A percentile compares a stretch with the other conserved stretches of the same genome.
These are phyloP conservation scores for Nasturtium officinale DNA, from an alignment of 345 rosid genomes.

Conservation along the genomic window DNA sequence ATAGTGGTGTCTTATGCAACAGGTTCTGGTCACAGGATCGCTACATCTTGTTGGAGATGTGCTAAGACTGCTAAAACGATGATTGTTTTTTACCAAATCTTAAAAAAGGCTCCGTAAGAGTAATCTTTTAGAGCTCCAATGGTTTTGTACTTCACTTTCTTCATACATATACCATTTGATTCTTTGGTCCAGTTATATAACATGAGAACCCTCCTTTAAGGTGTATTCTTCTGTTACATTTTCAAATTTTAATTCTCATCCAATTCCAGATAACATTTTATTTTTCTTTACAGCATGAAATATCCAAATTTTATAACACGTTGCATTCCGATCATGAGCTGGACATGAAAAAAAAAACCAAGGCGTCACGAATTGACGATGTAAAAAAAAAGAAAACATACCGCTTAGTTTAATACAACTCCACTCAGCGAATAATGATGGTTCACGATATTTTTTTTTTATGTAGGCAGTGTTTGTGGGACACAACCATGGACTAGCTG, in stretches of 20 bases:
- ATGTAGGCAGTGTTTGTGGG: slow-evolving; percentile 86
- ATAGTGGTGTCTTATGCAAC: slow-evolving; percentile 24
- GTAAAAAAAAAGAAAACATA: too few species aligned
- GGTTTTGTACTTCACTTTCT: neutral
- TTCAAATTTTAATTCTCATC: neutral
- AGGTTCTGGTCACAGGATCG: slow-evolving; percentile 90
- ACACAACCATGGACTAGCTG: slow-evolving; percentile 93
- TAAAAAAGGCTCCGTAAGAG: slow-evolving; percentile 7
- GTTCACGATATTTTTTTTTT: neutral
- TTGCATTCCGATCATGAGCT: neutral
- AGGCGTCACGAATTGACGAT: neutral
- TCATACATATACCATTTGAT: neutral
- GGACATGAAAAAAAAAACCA: neutral
- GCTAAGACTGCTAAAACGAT: slow-evolving; percentile 62
- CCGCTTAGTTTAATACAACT: neutral
- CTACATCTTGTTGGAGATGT: slow-evolving; percentile 86
- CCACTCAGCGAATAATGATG: neutral
- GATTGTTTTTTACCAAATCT: slow-evolving; percentile 17
- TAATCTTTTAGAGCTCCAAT: slow-evolving; percentile 14
- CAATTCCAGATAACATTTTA: neutral
- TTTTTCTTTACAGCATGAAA: neutral
- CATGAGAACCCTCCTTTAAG: neutral
- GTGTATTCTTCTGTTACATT: slow-evolving; percentile 16
- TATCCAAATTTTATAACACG: neutral
- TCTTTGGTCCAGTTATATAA: slow-evolving; percentile 1